Evolutionary conservation across 2,329 filamentous ascomycete species (phyloP), one percentile per base, ranked within the genome.

Genomic region (Claviceps pazoutovae): DNA sequence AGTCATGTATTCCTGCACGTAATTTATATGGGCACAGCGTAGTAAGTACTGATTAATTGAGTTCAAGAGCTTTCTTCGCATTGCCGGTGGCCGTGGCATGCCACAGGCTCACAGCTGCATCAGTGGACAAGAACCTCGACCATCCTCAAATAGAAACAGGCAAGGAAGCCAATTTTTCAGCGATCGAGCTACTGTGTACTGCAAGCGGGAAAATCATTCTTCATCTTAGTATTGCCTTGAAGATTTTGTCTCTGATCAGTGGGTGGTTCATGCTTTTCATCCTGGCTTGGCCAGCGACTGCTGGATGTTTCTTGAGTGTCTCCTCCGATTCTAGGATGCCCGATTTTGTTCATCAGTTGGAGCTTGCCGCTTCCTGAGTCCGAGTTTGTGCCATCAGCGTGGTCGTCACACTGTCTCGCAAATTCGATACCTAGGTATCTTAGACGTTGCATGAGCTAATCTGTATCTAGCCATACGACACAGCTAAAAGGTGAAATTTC

Each of bases 361-460:
- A 41, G 34, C 51, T 46, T 52, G 51, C 46, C 30, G 46, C 30
- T 49, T 48, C 39, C 17, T n/a, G 46, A 38, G 9, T 19, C 19
- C 46, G 16, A 44, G 30, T 46, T 47, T 49, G 51, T 43, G 51
- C 39, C 36, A 41, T 46, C 26, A 7, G 13, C 13, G 21, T 19
- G 37, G 38, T 43, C 44, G 16, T 51, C 21, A 26, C 9, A 23
- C 19, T 34, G 21, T 49, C 47, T 49, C 36, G 16, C 14, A 34
- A 30, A 23, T 19, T 17, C 9, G 36, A 17, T 19, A 21, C 21
- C 21, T 21, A 21, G 21, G 21, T 21, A 16, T 38, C 7, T 17
- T 16, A 30, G 26, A 19, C 42, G 14, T 11, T 14, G 14, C 17
- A 36, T 48, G 17, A 48, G 37, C 46, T 48, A n/a, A 30, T 30